Evolutionary conservation across 139 green algal species (phyloP).

Genomic region (Asterochloris erici): DNA sequence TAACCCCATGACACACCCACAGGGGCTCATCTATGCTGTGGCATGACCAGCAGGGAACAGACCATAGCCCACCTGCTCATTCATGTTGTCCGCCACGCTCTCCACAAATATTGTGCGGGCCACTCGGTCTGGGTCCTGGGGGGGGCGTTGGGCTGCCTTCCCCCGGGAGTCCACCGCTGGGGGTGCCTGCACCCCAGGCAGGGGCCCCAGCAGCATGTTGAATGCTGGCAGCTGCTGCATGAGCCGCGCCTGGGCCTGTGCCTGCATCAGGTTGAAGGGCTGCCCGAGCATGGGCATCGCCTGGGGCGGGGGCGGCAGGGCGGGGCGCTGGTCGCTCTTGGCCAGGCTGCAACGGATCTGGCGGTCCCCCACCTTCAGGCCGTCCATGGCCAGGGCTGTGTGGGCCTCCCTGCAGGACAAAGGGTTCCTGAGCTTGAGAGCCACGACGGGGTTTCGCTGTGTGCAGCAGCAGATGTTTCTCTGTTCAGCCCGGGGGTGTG

Average conservation of each 20-base stretch:
- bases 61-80: slow-evolving; percentile 8
- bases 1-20: background rate
- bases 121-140: slow-evolving; percentile 22
- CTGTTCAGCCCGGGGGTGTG: background rate
- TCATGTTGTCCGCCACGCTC: slow-evolving; percentile 10
- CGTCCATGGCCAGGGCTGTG: slow-evolving; percentile 24
- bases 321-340: slow-evolving; percentile 1
- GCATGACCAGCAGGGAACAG: background rate
- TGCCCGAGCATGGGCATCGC: background rate
- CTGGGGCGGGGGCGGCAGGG: background rate
- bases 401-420: slow-evolving; percentile 15
- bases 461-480: background rate
- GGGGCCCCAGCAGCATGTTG: slow-evolving; percentile 15
- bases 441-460: background rate
- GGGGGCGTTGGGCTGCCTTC: slow-evolving; percentile 1
- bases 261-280: slow-evolving; percentile 18
- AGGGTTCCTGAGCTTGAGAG: background rate
- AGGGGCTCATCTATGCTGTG: background rate
- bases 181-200: slow-evolving; percentile 1
- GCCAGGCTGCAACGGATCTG: slow-evolving; percentile 27
- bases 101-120: slow-evolving; percentile 22
- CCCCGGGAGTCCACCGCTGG: background rate
- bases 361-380: slow-evolving; percentile 16
- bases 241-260: slow-evolving; percentile 12
- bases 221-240: slow-evolving; percentile 14